Evolutionary conservation across 2,329 filamentous ascomycete genomes (phyloP).

Genomic region (Thielaviopsis ethacetica): DNA sequence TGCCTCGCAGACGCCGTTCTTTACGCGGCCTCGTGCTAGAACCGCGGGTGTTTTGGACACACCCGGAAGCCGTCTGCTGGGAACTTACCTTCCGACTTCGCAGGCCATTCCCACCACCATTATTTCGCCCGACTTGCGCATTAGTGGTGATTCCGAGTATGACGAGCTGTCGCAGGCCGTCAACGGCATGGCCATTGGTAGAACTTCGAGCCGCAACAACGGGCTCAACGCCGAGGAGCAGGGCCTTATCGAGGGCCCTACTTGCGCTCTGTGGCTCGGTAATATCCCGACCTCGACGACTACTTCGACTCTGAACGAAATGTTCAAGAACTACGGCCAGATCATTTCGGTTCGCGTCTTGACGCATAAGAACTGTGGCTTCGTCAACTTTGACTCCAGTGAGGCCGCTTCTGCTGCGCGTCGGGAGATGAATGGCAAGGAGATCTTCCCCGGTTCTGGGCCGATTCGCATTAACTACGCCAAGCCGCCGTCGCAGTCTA

Average conservation of each 20-base stretch:
- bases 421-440: slow-evolving; percentile 78
- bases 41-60: slow-evolving; percentile 86
- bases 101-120: slow-evolving; percentile 57
- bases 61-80: slow-evolving; percentile 47
- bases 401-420: slow-evolving; percentile 87
- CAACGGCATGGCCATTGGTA: slow-evolving; percentile 58
- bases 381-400: slow-evolving; percentile 88
- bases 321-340: slow-evolving; percentile 83
- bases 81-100: slow-evolving; percentile 56
- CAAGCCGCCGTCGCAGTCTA: slow-evolving; percentile 80
- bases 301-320: slow-evolving; percentile 81
- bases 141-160: slow-evolving; percentile 61
- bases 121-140: slow-evolving; percentile 55
- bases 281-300: slow-evolving; percentile 96
- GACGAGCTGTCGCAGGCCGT: slow-evolving; percentile 70
- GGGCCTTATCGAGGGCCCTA: slow-evolving; percentile 64
- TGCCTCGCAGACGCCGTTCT: slow-evolving; percentile 60
- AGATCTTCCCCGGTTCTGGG: slow-evolving; percentile 93
- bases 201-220: slow-evolving; percentile 49
- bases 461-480: slow-evolving; percentile 94
- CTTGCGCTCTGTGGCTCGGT: slow-evolving; percentile 87
- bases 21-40: slow-evolving; percentile 66
- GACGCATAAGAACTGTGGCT: slow-evolving; percentile 97
- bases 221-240: slow-evolving; percentile 60
- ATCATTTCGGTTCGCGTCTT: slow-evolving; percentile 86